Conservation (phyloP, 306 rosid species). For the Arachis hypogaea region DNA sequence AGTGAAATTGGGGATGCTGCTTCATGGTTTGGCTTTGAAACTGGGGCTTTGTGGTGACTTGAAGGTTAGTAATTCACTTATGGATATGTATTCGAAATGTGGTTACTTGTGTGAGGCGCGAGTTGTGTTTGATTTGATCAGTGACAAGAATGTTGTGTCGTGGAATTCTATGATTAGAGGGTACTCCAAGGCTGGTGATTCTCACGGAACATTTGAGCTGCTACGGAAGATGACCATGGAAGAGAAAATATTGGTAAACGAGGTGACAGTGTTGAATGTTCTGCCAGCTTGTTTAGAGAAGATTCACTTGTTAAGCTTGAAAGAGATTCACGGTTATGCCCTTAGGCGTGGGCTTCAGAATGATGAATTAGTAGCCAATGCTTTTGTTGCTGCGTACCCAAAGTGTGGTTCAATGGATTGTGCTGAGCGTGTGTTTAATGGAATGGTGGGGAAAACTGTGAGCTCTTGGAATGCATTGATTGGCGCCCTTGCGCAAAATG, state of each 20-base stretch:
- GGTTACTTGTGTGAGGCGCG: slow-evolving; percentile 54
- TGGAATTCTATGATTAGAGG: slow-evolving; percentile 84
- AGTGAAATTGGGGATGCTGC: slow-evolving; percentile 54
- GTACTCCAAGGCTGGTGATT: slow-evolving; percentile 64
- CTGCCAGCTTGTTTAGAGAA: slow-evolving; percentile 66
- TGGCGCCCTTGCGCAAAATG: slow-evolving; percentile 72
- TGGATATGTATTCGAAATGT: slow-evolving; percentile 82
- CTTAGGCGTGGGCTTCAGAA: slow-evolving; percentile 55
- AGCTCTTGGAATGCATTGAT: slow-evolving; percentile 86
- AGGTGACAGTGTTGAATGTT: slow-evolving; percentile 70
- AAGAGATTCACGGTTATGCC: slow-evolving; percentile 72
- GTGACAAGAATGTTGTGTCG: slow-evolving; percentile 65
- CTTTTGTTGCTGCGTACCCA: slow-evolving; percentile 68
- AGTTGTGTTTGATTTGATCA: slow-evolving; percentile 53
- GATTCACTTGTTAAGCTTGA: slow-evolving; percentile 55
- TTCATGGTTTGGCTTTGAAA: slow-evolving; percentile 80
- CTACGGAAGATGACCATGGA: slow-evolving; percentile 64
- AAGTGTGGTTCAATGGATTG: slow-evolving; percentile 61
- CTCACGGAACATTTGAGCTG: slow-evolving; percentile 50
- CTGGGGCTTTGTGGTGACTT: slow-evolving; percentile 54
- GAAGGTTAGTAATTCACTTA: slow-evolving; percentile 68
- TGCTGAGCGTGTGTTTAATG: slow-evolving; percentile 63
- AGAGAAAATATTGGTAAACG: slow-evolving; percentile 54
- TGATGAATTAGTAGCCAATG: slow-evolving; percentile 70
- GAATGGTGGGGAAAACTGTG: slow-evolving; percentile 57